Conservation (phyloP, 2,329 filamentous ascomycete genomes). For the Triangularia verruculosa region DNA sequence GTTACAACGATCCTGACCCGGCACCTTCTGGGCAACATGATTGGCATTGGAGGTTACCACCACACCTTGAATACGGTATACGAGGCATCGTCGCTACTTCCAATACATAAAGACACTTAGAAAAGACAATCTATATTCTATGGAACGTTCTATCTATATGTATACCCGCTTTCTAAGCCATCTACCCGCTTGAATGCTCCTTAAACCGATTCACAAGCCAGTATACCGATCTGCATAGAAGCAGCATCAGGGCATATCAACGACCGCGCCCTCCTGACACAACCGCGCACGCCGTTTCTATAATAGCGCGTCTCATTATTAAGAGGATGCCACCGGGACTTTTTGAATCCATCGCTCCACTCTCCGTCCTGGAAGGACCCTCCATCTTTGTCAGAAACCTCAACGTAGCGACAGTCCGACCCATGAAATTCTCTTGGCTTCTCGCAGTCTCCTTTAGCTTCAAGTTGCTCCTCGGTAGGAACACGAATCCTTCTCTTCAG, state of each 20-base stretch:
- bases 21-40: too few species aligned
- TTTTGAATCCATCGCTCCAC: background rate
- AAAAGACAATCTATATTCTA: too few species aligned
- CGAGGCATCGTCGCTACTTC: too few species aligned
- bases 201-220: background rate
- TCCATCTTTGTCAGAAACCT: background rate
- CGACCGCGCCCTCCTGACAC: background rate
- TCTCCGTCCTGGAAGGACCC: background rate
- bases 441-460: background rate
- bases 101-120: too few species aligned
- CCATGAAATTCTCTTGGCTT: background rate
- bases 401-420: background rate
- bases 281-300: background rate
- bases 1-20: too few species aligned
- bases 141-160: too few species aligned
- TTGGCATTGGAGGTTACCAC: too few species aligned
- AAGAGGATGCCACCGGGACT: background rate
- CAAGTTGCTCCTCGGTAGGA: background rate
- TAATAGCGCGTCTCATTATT: background rate
- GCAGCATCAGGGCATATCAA: background rate
- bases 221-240: background rate
- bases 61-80: too few species aligned
- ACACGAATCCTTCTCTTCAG: background rate
- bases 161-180: background rate
- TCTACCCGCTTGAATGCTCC: background rate